phyloP scores from a whole-genome alignment of 192 early-diverging fungal species.

The Coemansia sp. region DNA sequence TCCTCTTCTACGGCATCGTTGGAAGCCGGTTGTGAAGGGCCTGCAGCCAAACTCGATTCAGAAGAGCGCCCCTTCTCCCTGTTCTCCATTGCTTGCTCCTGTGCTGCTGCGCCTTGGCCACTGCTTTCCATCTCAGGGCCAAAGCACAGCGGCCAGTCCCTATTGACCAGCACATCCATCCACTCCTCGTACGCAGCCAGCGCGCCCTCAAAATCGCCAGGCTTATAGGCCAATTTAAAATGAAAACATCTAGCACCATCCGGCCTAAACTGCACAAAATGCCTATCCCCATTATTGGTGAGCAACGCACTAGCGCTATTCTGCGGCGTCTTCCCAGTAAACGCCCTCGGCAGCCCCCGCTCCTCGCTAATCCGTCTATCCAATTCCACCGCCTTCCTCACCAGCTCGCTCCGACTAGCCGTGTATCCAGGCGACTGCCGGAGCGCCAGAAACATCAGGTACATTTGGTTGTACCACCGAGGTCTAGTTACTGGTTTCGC shows the following conservation, averaged over 20 bases:
- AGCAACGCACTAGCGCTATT: slow-evolving; percentile 74
- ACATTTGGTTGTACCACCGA: slow-evolving; percentile 89
- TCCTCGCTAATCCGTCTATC: slow-evolving; percentile 74
- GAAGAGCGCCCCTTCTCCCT: neutral
- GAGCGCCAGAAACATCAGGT: slow-evolving; percentile 79
- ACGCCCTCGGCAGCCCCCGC: slow-evolving; percentile 71
- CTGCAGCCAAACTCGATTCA: neutral
- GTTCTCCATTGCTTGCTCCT: neutral
- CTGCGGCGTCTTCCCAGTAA: slow-evolving; percentile 83
- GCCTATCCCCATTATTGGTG: slow-evolving; percentile 73
- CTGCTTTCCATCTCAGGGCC: slow-evolving; percentile 29
- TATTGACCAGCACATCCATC: slow-evolving; percentile 63
- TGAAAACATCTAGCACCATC: slow-evolving; percentile 63
- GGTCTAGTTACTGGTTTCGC: slow-evolving; percentile 39
- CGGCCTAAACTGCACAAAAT: slow-evolving; percentile 71
- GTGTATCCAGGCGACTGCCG: slow-evolving; percentile 64
- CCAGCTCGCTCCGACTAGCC: slow-evolving; percentile 69
- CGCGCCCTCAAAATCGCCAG: slow-evolving; percentile 75
- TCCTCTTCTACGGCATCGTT: neutral
- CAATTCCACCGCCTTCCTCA: slow-evolving; percentile 69
- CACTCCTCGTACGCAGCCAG: slow-evolving; percentile 67
- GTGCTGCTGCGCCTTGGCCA: neutral
- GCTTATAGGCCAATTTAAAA: slow-evolving; percentile 78
- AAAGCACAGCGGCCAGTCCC: slow-evolving; percentile 88
- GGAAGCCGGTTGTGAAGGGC: neutral